phyloP scores from a whole-genome alignment of 805 yeast genomes.

The Kluyveromyces lactis region DNA sequence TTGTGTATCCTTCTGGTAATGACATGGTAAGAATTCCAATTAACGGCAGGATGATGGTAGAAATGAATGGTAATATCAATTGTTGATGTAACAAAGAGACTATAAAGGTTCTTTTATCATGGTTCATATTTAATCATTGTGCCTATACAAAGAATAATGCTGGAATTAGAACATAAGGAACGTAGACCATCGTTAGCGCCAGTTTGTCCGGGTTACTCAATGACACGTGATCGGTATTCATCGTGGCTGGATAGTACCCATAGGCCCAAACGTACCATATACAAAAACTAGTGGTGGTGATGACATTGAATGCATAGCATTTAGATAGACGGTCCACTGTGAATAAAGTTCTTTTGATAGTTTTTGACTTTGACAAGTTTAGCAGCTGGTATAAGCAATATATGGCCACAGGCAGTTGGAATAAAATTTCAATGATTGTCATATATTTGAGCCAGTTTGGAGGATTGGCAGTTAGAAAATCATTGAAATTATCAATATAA shows the following conservation, averaged over 20 bases:
- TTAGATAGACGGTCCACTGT: slow-evolving; percentile 31
- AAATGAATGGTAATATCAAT: not conserved
- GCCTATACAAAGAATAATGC: slow-evolving; percentile 1
- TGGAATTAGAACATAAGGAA: slow-evolving; percentile 28
- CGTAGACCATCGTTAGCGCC: slow-evolving; percentile 20
- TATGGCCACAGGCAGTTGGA: slow-evolving; percentile 76
- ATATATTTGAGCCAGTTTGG: slow-evolving; percentile 71
- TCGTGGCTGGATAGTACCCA: slow-evolving; percentile 18
- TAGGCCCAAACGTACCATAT: slow-evolving; percentile 37
- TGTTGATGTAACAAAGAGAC: not conserved
- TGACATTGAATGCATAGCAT: slow-evolving; percentile 76
- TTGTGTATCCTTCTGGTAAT: slow-evolving; percentile 58
- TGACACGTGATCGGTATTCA: slow-evolving; percentile 7
- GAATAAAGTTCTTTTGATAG: slow-evolving; percentile 5
- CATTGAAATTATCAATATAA: slow-evolving; percentile 62
- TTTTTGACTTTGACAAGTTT: slow-evolving; percentile 6
- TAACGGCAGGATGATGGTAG: not conserved
- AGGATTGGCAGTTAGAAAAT: slow-evolving; percentile 49
- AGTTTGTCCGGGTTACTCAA: slow-evolving; percentile 13
- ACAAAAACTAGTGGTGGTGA: slow-evolving; percentile 71
- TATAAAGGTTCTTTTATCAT: too few relatives aligned
- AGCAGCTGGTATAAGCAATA: slow-evolving; percentile 18
- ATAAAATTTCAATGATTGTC: slow-evolving; percentile 60
- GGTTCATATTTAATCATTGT: not conserved
- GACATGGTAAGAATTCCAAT: not conserved